Evolutionary conservation across 208 protist genomes (phyloP).

Genomic region (Leishmania tarentolae): DNA sequence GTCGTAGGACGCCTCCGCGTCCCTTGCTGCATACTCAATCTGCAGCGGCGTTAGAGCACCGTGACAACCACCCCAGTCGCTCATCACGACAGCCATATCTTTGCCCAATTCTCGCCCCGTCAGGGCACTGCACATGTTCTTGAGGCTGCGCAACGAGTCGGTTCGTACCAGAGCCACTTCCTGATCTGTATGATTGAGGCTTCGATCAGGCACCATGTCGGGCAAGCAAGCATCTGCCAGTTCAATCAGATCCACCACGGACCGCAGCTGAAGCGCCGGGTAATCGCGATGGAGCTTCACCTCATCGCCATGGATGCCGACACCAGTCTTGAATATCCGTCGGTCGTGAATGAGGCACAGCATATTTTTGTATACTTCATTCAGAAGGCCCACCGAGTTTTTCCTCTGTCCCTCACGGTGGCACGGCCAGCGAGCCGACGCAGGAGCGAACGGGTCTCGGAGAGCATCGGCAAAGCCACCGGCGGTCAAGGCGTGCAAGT

Average conservation of each 20-base stretch:
- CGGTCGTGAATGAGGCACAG: slow-evolving; percentile 29
- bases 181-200: neutral
- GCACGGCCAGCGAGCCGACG: slow-evolving; percentile 34
- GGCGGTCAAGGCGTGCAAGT: slow-evolving; percentile 34
- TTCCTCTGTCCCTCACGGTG: slow-evolving; percentile 33
- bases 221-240: slow-evolving; percentile 35
- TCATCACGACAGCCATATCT: slow-evolving; percentile 47
- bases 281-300: slow-evolving; percentile 60
- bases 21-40: slow-evolving; percentile 55
- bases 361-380: slow-evolving; percentile 27
- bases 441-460: slow-evolving; percentile 24
- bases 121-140: slow-evolving; percentile 42
- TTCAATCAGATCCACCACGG: slow-evolving; percentile 48
- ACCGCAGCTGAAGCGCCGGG: slow-evolving; percentile 13
- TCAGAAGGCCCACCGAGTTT: slow-evolving; percentile 25
- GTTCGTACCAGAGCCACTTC: slow-evolving; percentile 6
- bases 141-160: slow-evolving; percentile 40
- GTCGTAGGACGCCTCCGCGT: slow-evolving; percentile 66
- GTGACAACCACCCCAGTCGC: slow-evolving; percentile 57
- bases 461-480: slow-evolving; percentile 16
- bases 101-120: slow-evolving; percentile 43
- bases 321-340: slow-evolving; percentile 44
- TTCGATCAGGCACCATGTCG: slow-evolving; percentile 10
- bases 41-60: slow-evolving; percentile 56
- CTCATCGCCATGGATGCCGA: slow-evolving; percentile 61